These are phyloP conservation scores for Scheffersomyces quercinus DNA, from an alignment of 1,139 yeast genomes.

Conservation along the genomic window DNA sequence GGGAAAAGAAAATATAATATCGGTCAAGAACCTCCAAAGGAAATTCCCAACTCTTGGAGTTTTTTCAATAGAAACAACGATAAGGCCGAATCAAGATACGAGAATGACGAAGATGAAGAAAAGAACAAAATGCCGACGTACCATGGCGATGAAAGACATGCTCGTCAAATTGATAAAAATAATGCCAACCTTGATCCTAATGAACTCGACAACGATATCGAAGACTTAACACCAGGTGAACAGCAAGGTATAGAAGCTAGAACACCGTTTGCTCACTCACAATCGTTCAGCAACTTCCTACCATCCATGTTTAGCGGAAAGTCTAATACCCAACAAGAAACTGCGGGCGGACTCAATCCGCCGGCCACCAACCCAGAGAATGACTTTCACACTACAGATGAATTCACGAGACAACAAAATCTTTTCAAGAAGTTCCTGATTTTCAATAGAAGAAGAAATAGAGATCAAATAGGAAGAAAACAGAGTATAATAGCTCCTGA, in stretches of 20 bases:
- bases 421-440: conserved; percentile 25
- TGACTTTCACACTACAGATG: conserved; percentile 9
- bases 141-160: too few species aligned
- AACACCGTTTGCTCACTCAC: conserved; percentile 6
- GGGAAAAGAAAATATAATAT: neutral
- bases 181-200: conserved; percentile 5
- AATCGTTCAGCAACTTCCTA: conserved; percentile 12
- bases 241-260: conserved; percentile 1
- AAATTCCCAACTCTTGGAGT: conserved; percentile 30
- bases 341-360: conserved; percentile 4
- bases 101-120: conserved; percentile 26
- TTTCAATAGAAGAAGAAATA: conserved; percentile 28
- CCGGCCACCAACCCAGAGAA: neutral
- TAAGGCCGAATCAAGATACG: conserved; percentile 26
- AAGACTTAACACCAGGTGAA: neutral
- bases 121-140: conserved; percentile 9
- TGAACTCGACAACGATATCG: conserved; percentile 3
- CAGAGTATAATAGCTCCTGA: conserved; percentile 20
- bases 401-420: conserved; percentile 15
- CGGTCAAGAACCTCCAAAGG: conserved; percentile 18
- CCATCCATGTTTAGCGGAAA: conserved; percentile 15
- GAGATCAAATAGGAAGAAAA: conserved; percentile 19
- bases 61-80: conserved; percentile 25
- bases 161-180: neutral
- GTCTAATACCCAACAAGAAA: conserved; percentile 6